A percentile compares a stretch with the other conserved stretches of the same genome.
Evolutionary conservation across 345 rosid species (phyloP).

Genomic region (Brassica cretica): DNA sequence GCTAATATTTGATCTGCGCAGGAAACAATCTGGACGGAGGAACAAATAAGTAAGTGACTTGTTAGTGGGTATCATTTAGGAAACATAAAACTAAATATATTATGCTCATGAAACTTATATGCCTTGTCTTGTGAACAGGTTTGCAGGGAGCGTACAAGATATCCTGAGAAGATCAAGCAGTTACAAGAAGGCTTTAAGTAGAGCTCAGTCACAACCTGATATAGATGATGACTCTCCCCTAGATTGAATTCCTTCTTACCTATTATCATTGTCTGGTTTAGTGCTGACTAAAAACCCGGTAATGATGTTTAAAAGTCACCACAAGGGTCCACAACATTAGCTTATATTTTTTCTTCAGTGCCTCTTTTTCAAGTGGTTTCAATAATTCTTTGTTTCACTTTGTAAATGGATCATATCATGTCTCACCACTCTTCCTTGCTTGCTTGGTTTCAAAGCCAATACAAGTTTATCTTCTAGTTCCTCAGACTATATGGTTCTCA

Average conservation of each 20-base stretch:
- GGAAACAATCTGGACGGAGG: neutral
- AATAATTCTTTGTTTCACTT: neutral
- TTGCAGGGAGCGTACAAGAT: constrained; percentile 16
- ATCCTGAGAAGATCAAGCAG: constrained; percentile 36
- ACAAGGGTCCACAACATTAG: neutral
- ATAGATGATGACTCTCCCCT: neutral
- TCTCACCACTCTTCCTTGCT: neutral
- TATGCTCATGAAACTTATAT: neutral
- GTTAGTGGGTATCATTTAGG: neutral
- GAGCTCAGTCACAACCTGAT: constrained; percentile 34
- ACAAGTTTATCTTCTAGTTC: neutral
- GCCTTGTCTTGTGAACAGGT: constrained; percentile 20
- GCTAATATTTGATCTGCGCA: too few relatives aligned
- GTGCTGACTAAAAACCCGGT: neutral
- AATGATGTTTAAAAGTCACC: neutral
- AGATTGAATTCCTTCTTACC: too few relatives aligned
- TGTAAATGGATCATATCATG: neutral
- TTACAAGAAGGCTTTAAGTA: constrained; percentile 1
- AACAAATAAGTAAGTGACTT: constrained; percentile 2
- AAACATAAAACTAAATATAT: too few relatives aligned
- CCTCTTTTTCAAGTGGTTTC: neutral
- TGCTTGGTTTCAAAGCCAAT: neutral
- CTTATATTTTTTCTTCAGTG: neutral
- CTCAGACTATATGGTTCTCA: neutral
- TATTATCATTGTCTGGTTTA: too few relatives aligned